These are phyloP conservation scores for Trametes gibbosa DNA, from an alignment of 768 basidiomycete species.

Conservation along the genomic window DNA sequence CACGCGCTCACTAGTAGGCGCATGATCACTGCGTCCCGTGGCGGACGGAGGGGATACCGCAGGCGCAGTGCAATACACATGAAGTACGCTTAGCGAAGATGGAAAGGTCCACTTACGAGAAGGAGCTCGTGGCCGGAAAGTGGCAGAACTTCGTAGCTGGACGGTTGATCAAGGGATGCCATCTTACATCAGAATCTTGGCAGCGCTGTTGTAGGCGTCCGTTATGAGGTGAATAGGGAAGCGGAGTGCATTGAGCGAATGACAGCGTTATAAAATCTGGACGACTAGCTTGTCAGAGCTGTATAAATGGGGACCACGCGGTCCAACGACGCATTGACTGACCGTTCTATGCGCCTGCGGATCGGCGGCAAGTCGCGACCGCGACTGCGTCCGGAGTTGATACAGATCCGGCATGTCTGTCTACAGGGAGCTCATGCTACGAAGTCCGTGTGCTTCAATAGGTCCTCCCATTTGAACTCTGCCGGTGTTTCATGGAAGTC, in stretches of 20 bases:
- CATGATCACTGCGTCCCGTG: not conserved
- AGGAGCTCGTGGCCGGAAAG: not conserved
- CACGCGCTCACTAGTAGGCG: not conserved
- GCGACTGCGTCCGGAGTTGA: no score
- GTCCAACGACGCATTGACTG: not conserved
- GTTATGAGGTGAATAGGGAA: not conserved
- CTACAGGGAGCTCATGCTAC: slow-evolving; percentile 4
- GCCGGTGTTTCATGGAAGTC: slow-evolving; percentile 77
- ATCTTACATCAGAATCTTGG: slow-evolving; percentile 1
- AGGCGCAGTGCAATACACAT: not conserved
- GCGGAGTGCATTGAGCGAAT: not conserved
- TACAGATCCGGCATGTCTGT: not conserved
- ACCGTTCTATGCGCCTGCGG: not conserved
- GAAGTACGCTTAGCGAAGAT: not conserved
- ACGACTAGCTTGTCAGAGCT: not conserved
- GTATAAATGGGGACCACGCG: not conserved
- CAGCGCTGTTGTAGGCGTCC: not conserved
- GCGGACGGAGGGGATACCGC: not conserved
- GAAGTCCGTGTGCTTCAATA: slow-evolving; percentile 50
- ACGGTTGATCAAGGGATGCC: not conserved
- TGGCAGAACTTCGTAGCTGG: not conserved
- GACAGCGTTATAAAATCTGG: not conserved
- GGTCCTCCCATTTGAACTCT: slow-evolving; percentile 79
- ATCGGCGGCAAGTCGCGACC: not conserved
- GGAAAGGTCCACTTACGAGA: not conserved